These are phyloP conservation scores for Cercospora citrullina DNA, from an alignment of 2,329 filamentous ascomycete species.

Conservation along the genomic window DNA sequence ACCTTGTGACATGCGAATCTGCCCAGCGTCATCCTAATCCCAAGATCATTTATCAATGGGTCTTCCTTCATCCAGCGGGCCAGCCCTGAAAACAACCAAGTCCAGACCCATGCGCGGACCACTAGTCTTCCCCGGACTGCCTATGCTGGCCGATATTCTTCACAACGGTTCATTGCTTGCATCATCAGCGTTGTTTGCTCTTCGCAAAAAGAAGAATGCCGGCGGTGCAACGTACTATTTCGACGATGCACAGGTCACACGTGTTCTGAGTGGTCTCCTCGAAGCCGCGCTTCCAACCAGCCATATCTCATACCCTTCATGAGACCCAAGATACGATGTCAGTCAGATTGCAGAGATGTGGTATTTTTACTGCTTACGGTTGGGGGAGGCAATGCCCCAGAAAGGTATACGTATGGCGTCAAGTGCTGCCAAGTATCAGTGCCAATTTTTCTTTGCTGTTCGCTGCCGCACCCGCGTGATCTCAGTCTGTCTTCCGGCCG, in stretches of 20 bases:
- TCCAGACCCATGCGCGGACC: background rate
- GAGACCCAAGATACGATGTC: background rate
- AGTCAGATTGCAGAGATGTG: background rate
- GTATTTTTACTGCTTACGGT: background rate
- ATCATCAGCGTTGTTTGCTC: too few relatives aligned
- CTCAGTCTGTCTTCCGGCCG: background rate
- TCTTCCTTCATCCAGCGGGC: background rate
- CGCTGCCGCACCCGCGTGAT: background rate
- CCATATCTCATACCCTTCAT: background rate
- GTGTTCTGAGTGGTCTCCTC: too few relatives aligned
- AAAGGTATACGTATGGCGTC: background rate
- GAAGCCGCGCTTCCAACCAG: too few relatives aligned
- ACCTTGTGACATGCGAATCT: background rate
- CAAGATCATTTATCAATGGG: background rate
- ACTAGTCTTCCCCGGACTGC: background rate
- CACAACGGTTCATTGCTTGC: background rate
- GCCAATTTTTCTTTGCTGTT: background rate
- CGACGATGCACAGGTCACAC: too few relatives aligned
- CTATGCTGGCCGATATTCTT: background rate
- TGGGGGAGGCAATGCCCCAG: background rate
- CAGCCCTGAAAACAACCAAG: background rate
- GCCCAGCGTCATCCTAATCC: background rate
- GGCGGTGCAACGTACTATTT: too few relatives aligned
- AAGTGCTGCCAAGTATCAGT: background rate
- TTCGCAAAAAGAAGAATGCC: too few relatives aligned